These are phyloP conservation scores for Lactifluus piperatus DNA, from an alignment of 768 basidiomycete genomes.

Conservation along the genomic window DNA sequence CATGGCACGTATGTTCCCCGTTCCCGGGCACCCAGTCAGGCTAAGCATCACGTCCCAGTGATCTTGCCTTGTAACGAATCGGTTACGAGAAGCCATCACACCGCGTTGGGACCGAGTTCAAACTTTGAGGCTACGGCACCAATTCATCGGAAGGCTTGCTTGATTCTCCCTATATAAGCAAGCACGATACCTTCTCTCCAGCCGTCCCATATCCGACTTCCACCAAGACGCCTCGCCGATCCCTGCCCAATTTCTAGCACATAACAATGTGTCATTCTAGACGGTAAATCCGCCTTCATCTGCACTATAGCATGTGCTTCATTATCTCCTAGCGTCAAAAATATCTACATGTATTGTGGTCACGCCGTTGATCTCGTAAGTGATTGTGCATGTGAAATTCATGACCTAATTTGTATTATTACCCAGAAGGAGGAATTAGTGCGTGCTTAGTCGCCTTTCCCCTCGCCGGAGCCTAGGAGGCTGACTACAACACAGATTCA, in stretches of 20 bases:
- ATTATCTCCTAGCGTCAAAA: slow-evolving; percentile 3
- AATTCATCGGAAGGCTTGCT: slow-evolving; percentile 8
- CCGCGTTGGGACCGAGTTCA: slow-evolving; percentile 14
- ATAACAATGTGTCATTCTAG: slow-evolving; percentile 16
- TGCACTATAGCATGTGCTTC: neutral
- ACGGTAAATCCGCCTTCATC: slow-evolving; percentile 1
- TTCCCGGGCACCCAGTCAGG: slow-evolving; percentile 16
- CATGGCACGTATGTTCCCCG: slow-evolving; percentile 17
- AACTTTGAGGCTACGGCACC: slow-evolving; percentile 13
- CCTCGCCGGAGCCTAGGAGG: too few species aligned
- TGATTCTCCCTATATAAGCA: slow-evolving; percentile 13
- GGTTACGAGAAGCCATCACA: slow-evolving; percentile 18
- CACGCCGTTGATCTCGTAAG: slow-evolving; percentile 14
- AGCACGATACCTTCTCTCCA: neutral
- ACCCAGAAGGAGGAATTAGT: slow-evolving; percentile 16
- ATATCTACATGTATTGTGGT: slow-evolving; percentile 14
- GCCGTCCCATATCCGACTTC: slow-evolving; percentile 4
- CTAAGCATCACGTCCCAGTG: slow-evolving; percentile 15
- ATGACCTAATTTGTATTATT: neutral
- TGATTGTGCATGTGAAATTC: neutral
- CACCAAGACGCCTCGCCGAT: slow-evolving; percentile 1
- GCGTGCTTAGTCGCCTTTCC: neutral
- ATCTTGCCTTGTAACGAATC: slow-evolving; percentile 19
- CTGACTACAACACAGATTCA: slow-evolving; percentile 3
- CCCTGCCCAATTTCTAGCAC: neutral